These are phyloP conservation scores for Arxiozyma bovina DNA, from an alignment of 1,139 yeast genomes.

Conservation along the genomic window DNA sequence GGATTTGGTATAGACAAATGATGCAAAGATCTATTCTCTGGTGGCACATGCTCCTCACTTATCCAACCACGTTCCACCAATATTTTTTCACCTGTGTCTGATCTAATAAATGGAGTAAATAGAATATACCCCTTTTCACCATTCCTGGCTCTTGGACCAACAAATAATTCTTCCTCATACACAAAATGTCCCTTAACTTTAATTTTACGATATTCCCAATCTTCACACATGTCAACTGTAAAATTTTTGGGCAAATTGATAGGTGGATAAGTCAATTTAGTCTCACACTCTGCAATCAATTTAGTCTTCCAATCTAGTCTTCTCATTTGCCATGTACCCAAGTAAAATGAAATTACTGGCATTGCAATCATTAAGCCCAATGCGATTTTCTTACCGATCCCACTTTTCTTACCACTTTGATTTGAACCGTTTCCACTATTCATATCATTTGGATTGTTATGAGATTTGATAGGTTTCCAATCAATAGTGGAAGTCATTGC, in stretches of 20 bases:
- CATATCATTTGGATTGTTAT: slow-evolving; percentile 37
- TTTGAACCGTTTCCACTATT: slow-evolving; percentile 16
- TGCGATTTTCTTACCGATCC: slow-evolving; percentile 41
- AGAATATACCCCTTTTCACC: slow-evolving; percentile 73
- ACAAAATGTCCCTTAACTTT: slow-evolving; percentile 66
- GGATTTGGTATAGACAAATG: slow-evolving; percentile 58
- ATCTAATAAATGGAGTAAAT: slow-evolving; percentile 72
- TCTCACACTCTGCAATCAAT: slow-evolving; percentile 74
- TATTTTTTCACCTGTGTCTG: slow-evolving; percentile 62
- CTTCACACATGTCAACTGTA: slow-evolving; percentile 39
- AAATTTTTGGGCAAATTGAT: slow-evolving; percentile 56
- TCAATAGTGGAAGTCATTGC: slow-evolving; percentile 68
- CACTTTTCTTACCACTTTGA: slow-evolving; percentile 25
- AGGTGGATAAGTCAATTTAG: slow-evolving; percentile 65
- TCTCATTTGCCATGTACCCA: slow-evolving; percentile 91
- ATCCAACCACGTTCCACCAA: slow-evolving; percentile 93
- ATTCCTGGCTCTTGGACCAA: slow-evolving; percentile 78
- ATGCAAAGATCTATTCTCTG: slow-evolving; percentile 49
- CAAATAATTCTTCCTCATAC: slow-evolving; percentile 79
- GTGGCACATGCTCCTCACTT: slow-evolving; percentile 60
- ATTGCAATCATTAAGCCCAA: slow-evolving; percentile 62
- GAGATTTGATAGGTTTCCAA: slow-evolving; percentile 69
- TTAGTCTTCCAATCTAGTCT: slow-evolving; percentile 85
- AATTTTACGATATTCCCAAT: slow-evolving; percentile 77
- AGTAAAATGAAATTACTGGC: slow-evolving; percentile 77